Conservation (phyloP, 129 eudicot species). For the Ambrosia artemisiifolia region DNA sequence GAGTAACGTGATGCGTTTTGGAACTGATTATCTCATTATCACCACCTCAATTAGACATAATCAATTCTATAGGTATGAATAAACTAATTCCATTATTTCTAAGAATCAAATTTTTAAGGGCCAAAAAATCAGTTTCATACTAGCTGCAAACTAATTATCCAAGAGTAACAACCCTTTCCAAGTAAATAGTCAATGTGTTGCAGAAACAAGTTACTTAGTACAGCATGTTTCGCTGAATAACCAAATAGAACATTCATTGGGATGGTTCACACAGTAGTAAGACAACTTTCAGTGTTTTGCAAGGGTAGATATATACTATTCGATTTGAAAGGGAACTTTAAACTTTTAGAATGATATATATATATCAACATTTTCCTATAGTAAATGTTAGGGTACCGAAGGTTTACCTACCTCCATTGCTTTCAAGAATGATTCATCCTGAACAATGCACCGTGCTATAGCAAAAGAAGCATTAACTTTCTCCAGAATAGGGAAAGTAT, state of each 20-base stretch:
- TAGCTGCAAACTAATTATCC: background rate
- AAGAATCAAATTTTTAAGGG: background rate
- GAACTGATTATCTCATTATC: background rate
- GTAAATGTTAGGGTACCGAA: background rate
- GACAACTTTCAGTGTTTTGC: background rate
- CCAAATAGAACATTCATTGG: background rate
- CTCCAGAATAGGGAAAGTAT: slow-evolving; percentile 45
- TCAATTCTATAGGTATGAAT: background rate
- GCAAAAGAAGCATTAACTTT: slow-evolving; percentile 50
- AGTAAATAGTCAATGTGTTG: background rate
- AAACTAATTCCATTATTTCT: background rate
- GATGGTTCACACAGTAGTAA: background rate
- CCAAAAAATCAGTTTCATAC: background rate
- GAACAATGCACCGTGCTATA: slow-evolving; percentile 56
- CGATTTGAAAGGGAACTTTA: background rate
- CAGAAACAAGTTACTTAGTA: background rate
- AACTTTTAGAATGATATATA: background rate
- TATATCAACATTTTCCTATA: background rate
- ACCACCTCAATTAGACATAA: background rate
- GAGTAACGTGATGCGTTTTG: background rate
- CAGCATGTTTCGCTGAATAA: too few species aligned
- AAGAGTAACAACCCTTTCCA: background rate
- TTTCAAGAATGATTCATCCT: slow-evolving; percentile 60
- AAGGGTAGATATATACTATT: background rate
- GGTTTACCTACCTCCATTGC: slow-evolving; percentile 58